phyloP scores from a whole-genome alignment of 1,139 yeast species.

The Lodderomyces metapsilosis region DNA sequence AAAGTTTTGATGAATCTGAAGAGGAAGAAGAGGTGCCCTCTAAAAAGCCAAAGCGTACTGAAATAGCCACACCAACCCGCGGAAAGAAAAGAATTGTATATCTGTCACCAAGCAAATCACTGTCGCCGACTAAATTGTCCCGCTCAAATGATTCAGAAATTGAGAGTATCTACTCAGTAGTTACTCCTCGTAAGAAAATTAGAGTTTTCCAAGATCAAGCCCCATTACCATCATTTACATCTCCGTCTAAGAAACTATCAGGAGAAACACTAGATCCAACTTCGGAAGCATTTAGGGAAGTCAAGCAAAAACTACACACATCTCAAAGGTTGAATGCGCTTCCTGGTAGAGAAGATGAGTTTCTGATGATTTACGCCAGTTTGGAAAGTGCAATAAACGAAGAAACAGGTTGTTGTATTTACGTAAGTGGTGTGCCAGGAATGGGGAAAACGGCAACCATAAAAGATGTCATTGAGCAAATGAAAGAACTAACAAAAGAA shows the following conservation, averaged over 20 bases:
- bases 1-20: neutral
- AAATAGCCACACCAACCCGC: neutral
- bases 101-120: neutral
- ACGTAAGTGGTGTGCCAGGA: slow-evolving; percentile 97
- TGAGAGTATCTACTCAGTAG: slow-evolving; percentile 11
- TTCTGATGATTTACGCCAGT: slow-evolving; percentile 65
- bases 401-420: slow-evolving; percentile 78
- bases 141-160: slow-evolving; percentile 7
- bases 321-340: slow-evolving; percentile 61
- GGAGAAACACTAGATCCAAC: slow-evolving; percentile 30
- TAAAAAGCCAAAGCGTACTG: neutral
- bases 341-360: slow-evolving; percentile 90
- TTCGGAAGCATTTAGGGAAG: slow-evolving; percentile 48
- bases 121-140: slow-evolving; percentile 6
- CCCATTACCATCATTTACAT: slow-evolving; percentile 23
- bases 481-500: slow-evolving; percentile 44
- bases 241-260: slow-evolving; percentile 24
- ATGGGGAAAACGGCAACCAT: slow-evolving; percentile 96
- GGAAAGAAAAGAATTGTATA: neutral
- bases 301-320: slow-evolving; percentile 62
- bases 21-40: neutral
- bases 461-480: slow-evolving; percentile 74
- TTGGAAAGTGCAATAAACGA: slow-evolving; percentile 75
- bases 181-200: slow-evolving; percentile 15
- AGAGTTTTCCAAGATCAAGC: slow-evolving; percentile 12